Percentiles rank a stretch among this genome's conserved stretches.
These are phyloP conservation scores for Arctostaphylos glauca DNA, from an alignment of 148 eudicot genomes.

Conservation along the genomic window DNA sequence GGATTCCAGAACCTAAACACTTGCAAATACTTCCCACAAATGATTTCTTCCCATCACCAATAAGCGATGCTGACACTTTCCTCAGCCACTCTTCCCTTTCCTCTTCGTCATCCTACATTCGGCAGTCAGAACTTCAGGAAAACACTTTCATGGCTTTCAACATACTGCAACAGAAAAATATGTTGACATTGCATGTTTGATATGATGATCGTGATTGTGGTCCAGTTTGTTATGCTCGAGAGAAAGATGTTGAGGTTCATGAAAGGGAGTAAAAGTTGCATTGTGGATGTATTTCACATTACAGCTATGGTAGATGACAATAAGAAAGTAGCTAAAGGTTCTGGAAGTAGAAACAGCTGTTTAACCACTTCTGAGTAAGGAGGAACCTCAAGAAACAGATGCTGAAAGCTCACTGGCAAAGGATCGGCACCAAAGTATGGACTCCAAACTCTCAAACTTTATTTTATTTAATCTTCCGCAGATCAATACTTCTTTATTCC, in stretches of 20 bases:
- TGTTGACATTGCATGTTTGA: not conserved
- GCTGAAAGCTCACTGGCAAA: not conserved
- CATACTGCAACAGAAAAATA: not conserved
- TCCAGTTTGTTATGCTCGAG: too few species aligned
- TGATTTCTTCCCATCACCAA: slow-evolving; percentile 42
- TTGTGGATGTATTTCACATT: not conserved
- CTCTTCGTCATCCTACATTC: slow-evolving; percentile 39
- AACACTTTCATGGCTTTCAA: not conserved
- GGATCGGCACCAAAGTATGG: not conserved
- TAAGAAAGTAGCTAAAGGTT: not conserved
- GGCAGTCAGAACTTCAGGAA: slow-evolving; percentile 21
- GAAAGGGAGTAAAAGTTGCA: not conserved
- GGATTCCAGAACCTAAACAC: slow-evolving; percentile 39
- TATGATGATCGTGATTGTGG: too few species aligned
- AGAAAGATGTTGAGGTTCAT: too few species aligned
- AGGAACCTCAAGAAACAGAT: not conserved
- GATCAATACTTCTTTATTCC: too few species aligned
- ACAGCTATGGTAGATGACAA: not conserved
- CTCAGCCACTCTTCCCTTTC: slow-evolving; percentile 43
- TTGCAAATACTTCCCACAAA: slow-evolving; percentile 38
- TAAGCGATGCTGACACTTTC: slow-evolving; percentile 39
- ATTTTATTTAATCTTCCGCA: not conserved
- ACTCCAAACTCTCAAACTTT: not conserved
- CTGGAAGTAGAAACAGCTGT: not conserved
- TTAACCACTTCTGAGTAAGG: not conserved